phyloP scores from a whole-genome alignment of 2,329 filamentous ascomycete species.

The Penicillium sp. region DNA sequence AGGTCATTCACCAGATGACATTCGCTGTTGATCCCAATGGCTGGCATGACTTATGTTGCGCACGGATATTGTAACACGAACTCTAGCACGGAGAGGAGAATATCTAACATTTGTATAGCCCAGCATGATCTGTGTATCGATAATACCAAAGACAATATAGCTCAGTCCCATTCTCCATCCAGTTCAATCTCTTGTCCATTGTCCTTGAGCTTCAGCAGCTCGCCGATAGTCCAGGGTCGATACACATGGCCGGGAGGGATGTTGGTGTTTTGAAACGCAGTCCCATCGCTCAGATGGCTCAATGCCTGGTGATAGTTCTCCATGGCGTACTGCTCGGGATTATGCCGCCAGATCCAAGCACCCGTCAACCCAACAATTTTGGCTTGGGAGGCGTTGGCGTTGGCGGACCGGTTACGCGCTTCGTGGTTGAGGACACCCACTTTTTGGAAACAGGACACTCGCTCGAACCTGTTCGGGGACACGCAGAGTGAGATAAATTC shows the following conservation, averaged over 20 bases:
- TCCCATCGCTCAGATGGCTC: conserved; percentile 21
- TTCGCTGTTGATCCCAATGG: too few species aligned
- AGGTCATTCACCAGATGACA: neutral
- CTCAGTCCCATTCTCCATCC: conserved; percentile 7
- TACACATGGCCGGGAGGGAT: conserved; percentile 26
- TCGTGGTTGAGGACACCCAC: conserved; percentile 8
- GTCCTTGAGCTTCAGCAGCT: conserved; percentile 6
- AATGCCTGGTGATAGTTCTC: conserved; percentile 28
- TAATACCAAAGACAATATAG: too few species aligned
- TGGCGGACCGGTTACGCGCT: conserved; percentile 1
- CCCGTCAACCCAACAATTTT: conserved; percentile 8
- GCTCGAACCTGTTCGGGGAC: conserved; percentile 18
- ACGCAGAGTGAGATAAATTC: too few species aligned
- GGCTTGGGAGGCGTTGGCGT: conserved; percentile 2
- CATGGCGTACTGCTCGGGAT: conserved; percentile 23
- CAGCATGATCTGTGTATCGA: too few species aligned
- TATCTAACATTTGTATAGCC: too few species aligned
- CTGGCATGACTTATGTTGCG: too few species aligned
- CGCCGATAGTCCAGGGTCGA: conserved; percentile 31
- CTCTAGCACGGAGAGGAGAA: neutral
- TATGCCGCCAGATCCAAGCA: conserved; percentile 17
- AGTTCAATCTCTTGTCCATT: conserved; percentile 10
- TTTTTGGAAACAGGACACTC: conserved; percentile 14
- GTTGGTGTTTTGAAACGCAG: conserved; percentile 33
- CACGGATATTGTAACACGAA: too few species aligned